These are phyloP conservation scores for Primulina tabacum DNA, from an alignment of 257 asterid species.

Conservation along the genomic window DNA sequence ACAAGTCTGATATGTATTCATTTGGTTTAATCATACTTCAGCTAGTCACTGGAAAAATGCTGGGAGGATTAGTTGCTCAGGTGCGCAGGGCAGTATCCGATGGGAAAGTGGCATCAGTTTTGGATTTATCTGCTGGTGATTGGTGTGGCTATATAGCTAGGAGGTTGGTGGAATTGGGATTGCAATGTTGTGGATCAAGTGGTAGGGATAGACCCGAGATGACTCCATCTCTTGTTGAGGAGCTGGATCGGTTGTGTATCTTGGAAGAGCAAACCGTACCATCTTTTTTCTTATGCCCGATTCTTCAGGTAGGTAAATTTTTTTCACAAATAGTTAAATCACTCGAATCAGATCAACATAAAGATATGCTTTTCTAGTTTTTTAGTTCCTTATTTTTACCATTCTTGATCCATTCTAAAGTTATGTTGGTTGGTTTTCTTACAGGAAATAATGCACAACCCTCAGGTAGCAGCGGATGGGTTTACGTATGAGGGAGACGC, in stretches of 20 bases:
- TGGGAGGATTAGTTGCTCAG: slow-evolving; percentile 44
- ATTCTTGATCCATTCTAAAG: slow-evolving; percentile 7
- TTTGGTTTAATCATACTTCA: slow-evolving; percentile 73
- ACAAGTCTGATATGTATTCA: slow-evolving; percentile 68
- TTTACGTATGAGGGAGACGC: slow-evolving; percentile 91
- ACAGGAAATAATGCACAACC: slow-evolving; percentile 93
- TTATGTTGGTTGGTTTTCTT: background rate
- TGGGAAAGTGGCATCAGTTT: slow-evolving; percentile 42
- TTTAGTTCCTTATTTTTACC: background rate
- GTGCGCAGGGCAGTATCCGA: slow-evolving; percentile 42
- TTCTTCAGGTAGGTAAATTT: slow-evolving; percentile 50
- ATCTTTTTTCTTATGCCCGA: slow-evolving; percentile 72
- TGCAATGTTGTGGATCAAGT: slow-evolving; percentile 65
- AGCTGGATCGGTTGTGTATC: slow-evolving; percentile 52
- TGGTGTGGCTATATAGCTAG: slow-evolving; percentile 67
- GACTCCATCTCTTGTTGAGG: slow-evolving; percentile 51
- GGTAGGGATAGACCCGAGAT: slow-evolving; percentile 64
- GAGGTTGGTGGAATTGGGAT: slow-evolving; percentile 65
- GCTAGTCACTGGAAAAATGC: slow-evolving; percentile 59
- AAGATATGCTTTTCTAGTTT: background rate
- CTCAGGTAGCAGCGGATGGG: slow-evolving; percentile 91
- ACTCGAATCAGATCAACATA: background rate
- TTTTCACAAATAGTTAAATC: background rate
- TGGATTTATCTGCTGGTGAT: slow-evolving; percentile 76
- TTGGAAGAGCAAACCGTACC: slow-evolving; percentile 72